Conservation (phyloP, 306 rosid species). For the Castanea sativa region DNA sequence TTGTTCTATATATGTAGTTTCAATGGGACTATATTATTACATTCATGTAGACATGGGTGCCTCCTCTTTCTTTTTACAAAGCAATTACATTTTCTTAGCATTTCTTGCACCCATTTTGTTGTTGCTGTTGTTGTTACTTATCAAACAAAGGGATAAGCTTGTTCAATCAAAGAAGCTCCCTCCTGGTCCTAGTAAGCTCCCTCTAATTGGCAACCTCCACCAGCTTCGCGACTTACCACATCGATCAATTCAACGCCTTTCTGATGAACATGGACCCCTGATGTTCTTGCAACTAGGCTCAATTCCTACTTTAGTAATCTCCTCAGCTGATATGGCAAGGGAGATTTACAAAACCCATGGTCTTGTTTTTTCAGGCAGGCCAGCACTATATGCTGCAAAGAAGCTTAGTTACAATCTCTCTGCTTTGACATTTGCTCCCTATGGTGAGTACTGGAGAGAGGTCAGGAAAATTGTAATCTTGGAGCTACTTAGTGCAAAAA, state of each 20-base stretch:
- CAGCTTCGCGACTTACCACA: constrained; percentile 34
- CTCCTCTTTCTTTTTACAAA: neutral
- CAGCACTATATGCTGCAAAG: constrained; percentile 25
- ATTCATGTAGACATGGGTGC: neutral
- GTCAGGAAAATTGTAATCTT: constrained; percentile 15
- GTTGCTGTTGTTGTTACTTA: neutral
- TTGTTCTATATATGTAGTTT: neutral
- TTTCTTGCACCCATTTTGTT: constrained; percentile 11
- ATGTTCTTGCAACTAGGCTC: constrained; percentile 54
- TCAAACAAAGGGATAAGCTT: constrained; percentile 1
- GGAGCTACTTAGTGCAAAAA: constrained; percentile 25
- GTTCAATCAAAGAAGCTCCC: constrained; percentile 12
- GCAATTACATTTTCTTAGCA: neutral
- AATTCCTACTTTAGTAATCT: constrained; percentile 36
- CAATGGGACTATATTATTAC: neutral
- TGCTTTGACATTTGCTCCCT: constrained; percentile 28
- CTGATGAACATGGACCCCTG: constrained; percentile 38
- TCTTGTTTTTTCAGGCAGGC: constrained; percentile 36
- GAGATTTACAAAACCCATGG: constrained; percentile 52
- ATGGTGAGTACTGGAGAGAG: constrained; percentile 37
- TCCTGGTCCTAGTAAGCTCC: constrained; percentile 43
- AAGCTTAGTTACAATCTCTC: constrained; percentile 23
- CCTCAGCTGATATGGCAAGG: constrained; percentile 39
- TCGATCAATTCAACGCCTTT: constrained; percentile 21
- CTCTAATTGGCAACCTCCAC: constrained; percentile 59